phyloP scores from a whole-genome alignment of 2,329 filamentous ascomycete genomes.

The Beauveria rudraprayagi region DNA sequence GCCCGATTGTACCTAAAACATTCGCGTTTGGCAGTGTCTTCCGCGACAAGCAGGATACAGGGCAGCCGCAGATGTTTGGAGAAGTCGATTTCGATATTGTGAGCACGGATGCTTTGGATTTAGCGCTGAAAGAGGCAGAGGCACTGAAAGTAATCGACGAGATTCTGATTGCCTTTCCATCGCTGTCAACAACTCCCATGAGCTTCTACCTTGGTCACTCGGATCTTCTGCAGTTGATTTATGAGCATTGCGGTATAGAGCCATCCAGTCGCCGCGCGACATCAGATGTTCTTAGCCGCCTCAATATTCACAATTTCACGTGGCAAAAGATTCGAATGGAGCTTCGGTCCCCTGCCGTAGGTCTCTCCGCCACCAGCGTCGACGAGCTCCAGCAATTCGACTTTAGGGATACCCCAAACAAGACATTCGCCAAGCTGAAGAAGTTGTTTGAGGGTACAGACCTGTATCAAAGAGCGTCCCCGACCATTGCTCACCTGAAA shows the following conservation, averaged over 20 bases:
- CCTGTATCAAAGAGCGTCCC: slow-evolving; percentile 64
- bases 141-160: slow-evolving; percentile 92
- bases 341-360: slow-evolving; percentile 70
- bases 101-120: slow-evolving; percentile 70
- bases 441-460: slow-evolving; percentile 54
- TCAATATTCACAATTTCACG: slow-evolving; percentile 72
- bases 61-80: slow-evolving; percentile 72
- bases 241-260: slow-evolving; percentile 80
- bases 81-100: slow-evolving; percentile 97
- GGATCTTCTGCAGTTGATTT: slow-evolving; percentile 76
- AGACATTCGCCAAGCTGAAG: slow-evolving; percentile 52
- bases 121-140: slow-evolving; percentile 87
- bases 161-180: slow-evolving; percentile 72
- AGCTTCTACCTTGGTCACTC: slow-evolving; percentile 89
- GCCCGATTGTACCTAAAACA: slow-evolving; percentile 60
- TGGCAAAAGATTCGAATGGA: slow-evolving; percentile 81
- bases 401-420: slow-evolving; percentile 59
- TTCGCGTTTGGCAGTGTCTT: slow-evolving; percentile 87
- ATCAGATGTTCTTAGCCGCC: slow-evolving; percentile 76
- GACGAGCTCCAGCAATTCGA: slow-evolving; percentile 89
- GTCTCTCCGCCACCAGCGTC: slow-evolving; percentile 79
- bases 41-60: slow-evolving; percentile 67
- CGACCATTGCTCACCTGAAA: slow-evolving; percentile 71
- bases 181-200: slow-evolving; percentile 62
- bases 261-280: slow-evolving; percentile 58